phyloP scores from a whole-genome alignment of 495 filamentous ascomycete genomes.

The Neurospora sp. region DNA sequence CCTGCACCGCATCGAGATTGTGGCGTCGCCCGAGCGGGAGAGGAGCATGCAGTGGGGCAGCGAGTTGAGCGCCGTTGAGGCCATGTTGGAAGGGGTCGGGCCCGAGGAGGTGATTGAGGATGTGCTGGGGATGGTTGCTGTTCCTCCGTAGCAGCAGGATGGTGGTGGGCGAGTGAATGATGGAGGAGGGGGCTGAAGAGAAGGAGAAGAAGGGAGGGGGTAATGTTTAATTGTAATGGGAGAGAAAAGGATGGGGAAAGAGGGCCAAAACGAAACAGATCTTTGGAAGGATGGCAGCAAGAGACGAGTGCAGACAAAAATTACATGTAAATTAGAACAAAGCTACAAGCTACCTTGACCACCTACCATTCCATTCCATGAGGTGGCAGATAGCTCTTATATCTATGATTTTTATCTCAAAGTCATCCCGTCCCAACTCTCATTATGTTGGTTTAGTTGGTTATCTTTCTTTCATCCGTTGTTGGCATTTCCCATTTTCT shows the following conservation, averaged over 20 bases:
- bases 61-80: slow-evolving; percentile 54
- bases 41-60: slow-evolving; percentile 91
- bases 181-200: not conserved
- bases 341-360: not conserved
- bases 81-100: slow-evolving; percentile 54
- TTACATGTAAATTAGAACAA: not conserved
- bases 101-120: slow-evolving; percentile 77
- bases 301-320: not conserved
- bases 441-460: not conserved
- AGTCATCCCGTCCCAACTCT: not conserved
- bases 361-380: not conserved
- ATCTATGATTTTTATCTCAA: not conserved
- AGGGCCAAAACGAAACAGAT: not conserved
- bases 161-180: not conserved
- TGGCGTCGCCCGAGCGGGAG: slow-evolving; percentile 55
- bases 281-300: not conserved
- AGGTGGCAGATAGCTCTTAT: not conserved
- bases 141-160: slow-evolving; percentile 44
- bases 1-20: slow-evolving; percentile 66
- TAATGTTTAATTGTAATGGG: not conserved
- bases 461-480: not conserved
- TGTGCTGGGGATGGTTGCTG: slow-evolving; percentile 59
- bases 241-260: not conserved
- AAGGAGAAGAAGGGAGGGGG: not conserved
- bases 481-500: not conserved